Evolutionary conservation across 2,329 filamentous ascomycete species (phyloP).

Genomic region (Calonectria montana): DNA sequence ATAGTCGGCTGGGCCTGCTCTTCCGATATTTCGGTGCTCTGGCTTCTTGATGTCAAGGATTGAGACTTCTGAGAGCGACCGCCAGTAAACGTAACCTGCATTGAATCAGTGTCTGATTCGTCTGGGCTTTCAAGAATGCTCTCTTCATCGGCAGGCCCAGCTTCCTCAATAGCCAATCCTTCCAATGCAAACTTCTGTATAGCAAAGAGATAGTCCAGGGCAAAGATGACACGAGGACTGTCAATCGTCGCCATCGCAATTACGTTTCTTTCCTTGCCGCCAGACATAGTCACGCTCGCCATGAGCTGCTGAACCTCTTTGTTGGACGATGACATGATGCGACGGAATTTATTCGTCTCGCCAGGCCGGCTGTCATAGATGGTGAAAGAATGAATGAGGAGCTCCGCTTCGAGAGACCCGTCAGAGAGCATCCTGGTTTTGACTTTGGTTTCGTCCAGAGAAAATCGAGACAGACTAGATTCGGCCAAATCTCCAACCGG

Average conservation of each 20-base stretch:
- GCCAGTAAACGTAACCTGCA: conserved; percentile 59
- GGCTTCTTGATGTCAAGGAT: conserved; percentile 43
- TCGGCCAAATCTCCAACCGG: conserved; percentile 83
- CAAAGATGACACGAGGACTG: conserved; percentile 93
- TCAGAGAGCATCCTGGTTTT: conserved; percentile 96
- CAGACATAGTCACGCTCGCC: conserved; percentile 94
- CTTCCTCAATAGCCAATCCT: conserved; percentile 73
- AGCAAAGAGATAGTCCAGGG: conserved; percentile 93
- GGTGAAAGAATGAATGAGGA: conserved; percentile 93
- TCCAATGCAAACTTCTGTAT: conserved; percentile 85
- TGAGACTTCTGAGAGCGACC: conserved; percentile 46
- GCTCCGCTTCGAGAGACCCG: conserved; percentile 89
- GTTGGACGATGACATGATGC: conserved; percentile 98
- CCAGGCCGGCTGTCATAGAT: conserved; percentile 91
- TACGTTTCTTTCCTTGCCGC: conserved; percentile 81
- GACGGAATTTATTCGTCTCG: conserved; percentile 95
- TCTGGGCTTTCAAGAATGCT: conserved; percentile 68
- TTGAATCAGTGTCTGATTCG: conserved; percentile 69
- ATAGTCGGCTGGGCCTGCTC: conserved; percentile 58
- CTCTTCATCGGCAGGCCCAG: conserved; percentile 61
- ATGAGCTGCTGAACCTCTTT: conserved; percentile 97
- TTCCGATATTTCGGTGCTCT: conserved; percentile 28
- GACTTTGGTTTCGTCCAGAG: conserved; percentile 89
- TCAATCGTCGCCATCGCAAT: conserved; percentile 95
- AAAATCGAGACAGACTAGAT: conserved; percentile 92